Base-by-base conservation (phyloP, 345 rosid species). In the Eucalyptus tenuipes region DNA sequence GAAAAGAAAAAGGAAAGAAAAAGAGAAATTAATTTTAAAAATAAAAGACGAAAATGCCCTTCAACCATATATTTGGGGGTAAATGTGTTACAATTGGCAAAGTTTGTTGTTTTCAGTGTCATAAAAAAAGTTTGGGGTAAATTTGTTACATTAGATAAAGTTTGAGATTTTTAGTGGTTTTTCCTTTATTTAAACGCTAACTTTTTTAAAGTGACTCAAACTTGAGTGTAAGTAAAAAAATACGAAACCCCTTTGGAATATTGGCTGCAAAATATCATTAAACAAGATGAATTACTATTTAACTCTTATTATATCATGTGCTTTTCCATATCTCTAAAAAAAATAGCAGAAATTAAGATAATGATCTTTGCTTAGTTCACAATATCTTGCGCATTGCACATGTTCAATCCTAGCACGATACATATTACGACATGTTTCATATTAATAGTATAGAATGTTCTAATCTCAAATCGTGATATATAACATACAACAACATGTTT, bases 21-120 rank as follows among this genome's bases (percentile, higher is more conserved):
- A 49, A 49, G 1, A 0, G 14, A 49, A 14, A 4, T 0, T 2
- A 49, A 49, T 14, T 49, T 49, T 49, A 6, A 49, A 44, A 49
- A 49, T 49, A 15, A 49, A 49, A 49, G 7, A 15, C 7, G 18
- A 49, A 49, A 16, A 49, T 49, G 53, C 53, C 53, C 53, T 49
- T 15, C 7, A 15, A 1, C 53, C 53, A 49, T 49, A 49, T 3
- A 49, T 15, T 49, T 49, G 0, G 53, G 18, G 18, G 20, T 6
- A 49, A 49, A 49, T 16, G 1, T 49, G 1, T 49, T 16, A 49
- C 53, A 49, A 49, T 16, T 49, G 20, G 53, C 20, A 49, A 49
- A 49, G 2, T 49, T 49, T 49, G 8, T 49, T 15, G 52, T 49
- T 49, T 49, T 49, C 3, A 2, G 7, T 16, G 53, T 49, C 20